Evolutionary conservation across 768 basidiomycete genomes (phyloP), one percentile per base, ranked within the genome.

Genomic region (Amanita rimosa): DNA sequence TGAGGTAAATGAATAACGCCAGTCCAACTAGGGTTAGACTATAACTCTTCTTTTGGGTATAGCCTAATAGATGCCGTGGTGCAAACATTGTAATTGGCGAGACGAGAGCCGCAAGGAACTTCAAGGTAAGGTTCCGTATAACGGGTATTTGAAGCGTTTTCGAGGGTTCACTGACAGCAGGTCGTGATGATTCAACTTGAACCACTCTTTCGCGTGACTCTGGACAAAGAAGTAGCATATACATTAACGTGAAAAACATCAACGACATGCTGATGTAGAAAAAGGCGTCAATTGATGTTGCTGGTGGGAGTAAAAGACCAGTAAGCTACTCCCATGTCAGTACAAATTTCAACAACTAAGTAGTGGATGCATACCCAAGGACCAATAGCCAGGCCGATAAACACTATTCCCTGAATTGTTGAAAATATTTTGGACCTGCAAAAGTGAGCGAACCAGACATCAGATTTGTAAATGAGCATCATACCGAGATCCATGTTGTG

Each of bases 311-410:
- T n/a, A 87, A 57, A 31, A 85, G 57, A 51, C 72, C 70, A 29
- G 67, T 67, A 44, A 73, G 57, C 73, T 74, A 46, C 40, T 41
- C 7, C 19, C 4, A 17, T 26, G 33, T 44, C 19, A 67, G 29
- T 69, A 37, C 13, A 39, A 3, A 24, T 4, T 37, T 10, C 2
- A 35, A 35, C 3, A 16, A 39, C 5, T 6, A 4, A 19, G 13
- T 5, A 11, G 24, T 13, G 13, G 24, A 33, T 19, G 14, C 83
- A 71, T 48, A 93, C 72, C 60, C 81, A 75, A 22, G 92, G 91
- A 0, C 92, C 92, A 1, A 79, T 56, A 0, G 91, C 79, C 48
- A 93, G 71, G 4, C 91, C 92, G 31, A 82, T 62, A 66, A 81
- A 89, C 41, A 83, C 72, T 48, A 88, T 78, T 3, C 91, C 92